Conservation (phyloP, 768 basidiomycete species). For the Tephrocybe sp. region DNA sequence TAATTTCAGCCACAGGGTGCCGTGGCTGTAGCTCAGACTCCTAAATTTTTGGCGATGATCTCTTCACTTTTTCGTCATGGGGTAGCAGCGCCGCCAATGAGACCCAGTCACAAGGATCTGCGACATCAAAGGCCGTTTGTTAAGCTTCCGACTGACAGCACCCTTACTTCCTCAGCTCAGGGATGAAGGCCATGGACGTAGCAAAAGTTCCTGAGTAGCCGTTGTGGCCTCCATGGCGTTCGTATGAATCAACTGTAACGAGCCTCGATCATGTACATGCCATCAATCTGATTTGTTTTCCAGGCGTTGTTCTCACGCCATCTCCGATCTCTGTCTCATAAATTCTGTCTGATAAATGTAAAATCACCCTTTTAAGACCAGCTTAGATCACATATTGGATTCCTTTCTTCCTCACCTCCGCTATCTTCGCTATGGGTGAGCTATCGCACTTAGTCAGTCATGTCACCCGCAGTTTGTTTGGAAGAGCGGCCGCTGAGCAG, state of each 20-base stretch:
- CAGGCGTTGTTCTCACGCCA: slow-evolving; percentile 3
- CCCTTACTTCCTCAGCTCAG: background rate
- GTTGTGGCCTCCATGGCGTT: background rate
- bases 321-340: slow-evolving; percentile 9
- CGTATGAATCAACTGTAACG: background rate
- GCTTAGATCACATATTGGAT: background rate
- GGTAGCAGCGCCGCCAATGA: background rate
- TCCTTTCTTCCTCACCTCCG: background rate
- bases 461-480: slow-evolving; percentile 29
- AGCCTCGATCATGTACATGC: slow-evolving; percentile 6
- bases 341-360: background rate
- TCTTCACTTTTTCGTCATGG: background rate
- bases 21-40: slow-evolving; percentile 92
- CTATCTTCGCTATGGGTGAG: slow-evolving; percentile 43
- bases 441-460: slow-evolving; percentile 38
- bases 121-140: background rate
- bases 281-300: slow-evolving; percentile 5
- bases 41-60: slow-evolving; percentile 24
- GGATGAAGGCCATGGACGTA: background rate
- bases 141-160: background rate
- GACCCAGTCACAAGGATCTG: background rate
- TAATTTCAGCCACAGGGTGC: slow-evolving; percentile 54
- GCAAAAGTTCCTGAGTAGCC: background rate
- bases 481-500: slow-evolving; percentile 50
- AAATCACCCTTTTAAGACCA: background rate